Base-by-base conservation (phyloP, 495 filamentous ascomycete species). In the Penicillium chermesinum region DNA sequence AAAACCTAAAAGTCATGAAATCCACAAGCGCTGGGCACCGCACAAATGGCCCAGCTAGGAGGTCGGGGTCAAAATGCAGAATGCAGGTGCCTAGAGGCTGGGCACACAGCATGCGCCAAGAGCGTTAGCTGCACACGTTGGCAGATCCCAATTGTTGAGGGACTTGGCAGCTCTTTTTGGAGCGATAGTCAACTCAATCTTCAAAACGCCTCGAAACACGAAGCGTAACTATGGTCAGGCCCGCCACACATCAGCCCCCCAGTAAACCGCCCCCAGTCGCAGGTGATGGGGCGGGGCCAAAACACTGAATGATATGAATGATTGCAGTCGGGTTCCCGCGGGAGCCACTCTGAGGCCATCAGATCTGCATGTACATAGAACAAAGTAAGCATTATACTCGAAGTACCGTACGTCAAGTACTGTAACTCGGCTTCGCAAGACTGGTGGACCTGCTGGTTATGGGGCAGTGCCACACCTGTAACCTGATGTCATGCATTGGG, bases 71-170 rank as follows among this genome's bases (percentile, higher is more conserved):
- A 30, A 30, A 30, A n/a, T n/a, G n/a, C n/a, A n/a, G n/a, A 58
- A 53, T 53, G 52, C 20, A 48, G 49, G 41, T 50, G 48, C 51
- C 50, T 50, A 58, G 30, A 38, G 38, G 37, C 42, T 32, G 25
- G 36, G 42, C 34, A 30, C 38, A 48, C 18, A 27, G 25, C 12
- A 48, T 48, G 30, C 30, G 48, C 47, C 44, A 55, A 50, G 44
- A 48, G 16, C 25, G 21, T n/a, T 44, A 44, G 44, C 40, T 36
- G 27, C 41, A 40, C 21, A 30, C 25, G 5, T n/a, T n/a, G 5
- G 25, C 25, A 30, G 25, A 10, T 30, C 25, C 25, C 25, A 36
- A n/a, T 34, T 34, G 41, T 45, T 36, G 18, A 48, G 41, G 19
- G 10, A 30, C 25, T n/a, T 10, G 25, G 5, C 25, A 30, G 25